A percentile compares a stretch with the other conserved stretches of the same genome.
Conservation (phyloP, 108 stramenopile species). For the Bacterosira constricta region DNA sequence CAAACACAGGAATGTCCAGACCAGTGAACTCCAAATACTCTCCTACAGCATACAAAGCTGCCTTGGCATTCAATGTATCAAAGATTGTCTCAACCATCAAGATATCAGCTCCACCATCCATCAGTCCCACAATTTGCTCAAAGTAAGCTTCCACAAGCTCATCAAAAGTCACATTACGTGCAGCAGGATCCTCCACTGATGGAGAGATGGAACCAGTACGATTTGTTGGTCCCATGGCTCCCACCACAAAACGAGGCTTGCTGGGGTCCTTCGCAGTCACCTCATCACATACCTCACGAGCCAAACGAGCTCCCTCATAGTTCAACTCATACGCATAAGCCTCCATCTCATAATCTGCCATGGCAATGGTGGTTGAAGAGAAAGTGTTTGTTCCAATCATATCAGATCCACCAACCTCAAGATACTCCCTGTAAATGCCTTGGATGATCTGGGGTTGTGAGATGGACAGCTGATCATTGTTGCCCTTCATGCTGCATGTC, state of each 20-base stretch:
- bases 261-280: conserved; percentile 93
- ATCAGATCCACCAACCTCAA: conserved; percentile 91
- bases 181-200: conserved; percentile 93
- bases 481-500: conserved; percentile 93
- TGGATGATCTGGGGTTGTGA: conserved; percentile 95
- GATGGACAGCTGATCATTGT: conserved; percentile 98
- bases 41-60: conserved; percentile 93
- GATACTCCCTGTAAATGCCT: conserved; percentile 93
- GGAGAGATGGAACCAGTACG: conserved; percentile 97
- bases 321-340: conserved; percentile 94
- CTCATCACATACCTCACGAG: conserved; percentile 97
- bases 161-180: conserved; percentile 97
- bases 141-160: conserved; percentile 98
- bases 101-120: conserved; percentile 96
- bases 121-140: conserved; percentile 92
- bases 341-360: conserved; percentile 99
- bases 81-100: conserved; percentile 99
- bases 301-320: conserved; percentile 91
- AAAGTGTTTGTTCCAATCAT: conserved; percentile 99
- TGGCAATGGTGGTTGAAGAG: conserved; percentile 97
- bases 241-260: conserved; percentile 96
- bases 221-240: conserved; percentile 98
- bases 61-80: conserved; percentile 98
- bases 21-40: conserved; percentile 92
- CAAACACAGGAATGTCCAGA: conserved; percentile 95